Percentiles rank a stretch among this genome's conserved stretches.
Conservation (phyloP, 768 basidiomycete species). For the Pleurotus citrinopileatus region DNA sequence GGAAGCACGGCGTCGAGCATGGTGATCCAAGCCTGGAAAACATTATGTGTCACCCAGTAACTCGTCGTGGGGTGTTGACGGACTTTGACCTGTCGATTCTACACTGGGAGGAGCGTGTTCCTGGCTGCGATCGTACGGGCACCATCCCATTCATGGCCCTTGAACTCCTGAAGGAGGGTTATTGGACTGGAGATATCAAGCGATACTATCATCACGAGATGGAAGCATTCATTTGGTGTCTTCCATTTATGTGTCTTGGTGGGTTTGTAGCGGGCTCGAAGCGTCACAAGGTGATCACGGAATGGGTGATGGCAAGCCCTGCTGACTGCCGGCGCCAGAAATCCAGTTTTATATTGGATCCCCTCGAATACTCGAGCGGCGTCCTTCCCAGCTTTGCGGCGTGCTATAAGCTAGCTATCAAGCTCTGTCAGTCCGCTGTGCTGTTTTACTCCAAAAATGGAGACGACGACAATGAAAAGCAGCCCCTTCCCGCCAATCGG, state of each 20-base stretch:
- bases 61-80: conserved; percentile 21
- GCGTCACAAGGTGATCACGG: neutral
- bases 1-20: conserved; percentile 24
- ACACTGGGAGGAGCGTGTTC: neutral
- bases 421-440: neutral
- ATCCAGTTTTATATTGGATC: neutral
- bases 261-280: neutral
- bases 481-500: neutral
- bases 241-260: conserved; percentile 2
- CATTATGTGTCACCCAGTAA: conserved; percentile 21
- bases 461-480: neutral
- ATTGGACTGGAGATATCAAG: conserved; percentile 14
- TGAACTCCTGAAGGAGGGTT: conserved; percentile 19
- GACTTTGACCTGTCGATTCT: conserved; percentile 26
- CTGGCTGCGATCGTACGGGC: conserved; percentile 18
- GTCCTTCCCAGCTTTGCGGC: neutral
- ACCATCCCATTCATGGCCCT: conserved; percentile 32
- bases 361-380: neutral
- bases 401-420: neutral
- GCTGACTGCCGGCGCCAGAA: neutral
- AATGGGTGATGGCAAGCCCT: conserved; percentile 1
- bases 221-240: conserved; percentile 29
- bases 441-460: neutral
- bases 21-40: conserved; percentile 28
- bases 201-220: conserved; percentile 27